These are phyloP conservation scores for Dictyophora rubrovolvata DNA, from an alignment of 768 basidiomycete genomes.

Conservation along the genomic window DNA sequence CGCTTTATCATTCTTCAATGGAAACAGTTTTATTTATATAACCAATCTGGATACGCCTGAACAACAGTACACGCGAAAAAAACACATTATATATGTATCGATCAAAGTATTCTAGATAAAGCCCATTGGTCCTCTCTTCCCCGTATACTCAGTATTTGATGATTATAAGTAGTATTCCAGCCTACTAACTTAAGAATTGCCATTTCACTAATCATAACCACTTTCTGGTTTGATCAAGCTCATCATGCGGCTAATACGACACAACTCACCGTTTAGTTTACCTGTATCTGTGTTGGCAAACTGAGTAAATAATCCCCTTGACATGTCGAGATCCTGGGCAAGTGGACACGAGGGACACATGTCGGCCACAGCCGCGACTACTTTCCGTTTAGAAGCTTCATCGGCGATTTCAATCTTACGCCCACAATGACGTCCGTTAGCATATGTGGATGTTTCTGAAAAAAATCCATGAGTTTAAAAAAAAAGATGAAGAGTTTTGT, in stretches of 20 bases:
- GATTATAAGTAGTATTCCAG: too few species aligned
- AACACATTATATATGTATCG: too few species aligned
- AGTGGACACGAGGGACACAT: constrained; percentile 74
- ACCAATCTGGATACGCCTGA: too few species aligned
- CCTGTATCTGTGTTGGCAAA: constrained; percentile 46
- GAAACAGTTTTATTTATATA: too few species aligned
- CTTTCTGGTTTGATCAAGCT: too few species aligned
- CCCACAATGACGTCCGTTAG: constrained; percentile 49
- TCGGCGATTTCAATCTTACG: constrained; percentile 55
- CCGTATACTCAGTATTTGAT: too few species aligned
- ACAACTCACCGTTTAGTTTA: constrained; percentile 42
- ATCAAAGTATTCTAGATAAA: too few species aligned
- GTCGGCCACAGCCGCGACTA: constrained; percentile 62
- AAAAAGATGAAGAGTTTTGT: not conserved
- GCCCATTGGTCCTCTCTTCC: too few species aligned
- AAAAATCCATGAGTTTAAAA: constrained; percentile 2
- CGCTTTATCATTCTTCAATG: too few species aligned
- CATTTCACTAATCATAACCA: too few species aligned
- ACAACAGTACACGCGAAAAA: too few species aligned
- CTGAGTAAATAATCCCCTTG: constrained; percentile 49
- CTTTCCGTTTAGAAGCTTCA: constrained; percentile 40
- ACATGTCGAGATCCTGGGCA: constrained; percentile 63
- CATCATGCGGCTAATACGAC: not conserved
- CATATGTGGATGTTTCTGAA: constrained; percentile 42
- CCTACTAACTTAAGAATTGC: too few species aligned